Evolutionary conservation across 2,329 filamentous ascomycete genomes (phyloP), one percentile per base, ranked within the genome.

Genomic region (Pleomassaria siparia): DNA sequence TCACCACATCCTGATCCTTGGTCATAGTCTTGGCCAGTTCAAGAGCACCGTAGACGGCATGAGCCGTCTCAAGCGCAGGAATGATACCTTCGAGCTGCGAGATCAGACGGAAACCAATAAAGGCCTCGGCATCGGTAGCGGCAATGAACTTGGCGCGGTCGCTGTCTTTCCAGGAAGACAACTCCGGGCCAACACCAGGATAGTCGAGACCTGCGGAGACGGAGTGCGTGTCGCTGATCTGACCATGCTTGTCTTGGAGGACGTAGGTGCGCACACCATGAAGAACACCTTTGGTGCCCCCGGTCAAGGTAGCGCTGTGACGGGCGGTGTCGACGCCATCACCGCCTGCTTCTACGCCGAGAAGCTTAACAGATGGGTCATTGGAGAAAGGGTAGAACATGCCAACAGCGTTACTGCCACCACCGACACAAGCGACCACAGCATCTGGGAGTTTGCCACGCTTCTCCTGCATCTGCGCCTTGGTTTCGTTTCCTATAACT

Each of bases 341-440:
- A 52, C 94, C 94, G 30, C 90, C 94, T 11, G 94, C 94, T 76
- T 99, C 94, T 2, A 99, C 91, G 56, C 94, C 94, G 11, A 97
- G 79, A 3, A 96, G 81, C 74, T 91, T 91, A 51, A 99, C 94
- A 51, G 80, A 85, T 0, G 81, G 80, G 63, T 99, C 92, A 33
- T 90, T 84, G 54, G 87, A 81, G 76, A 99, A 99, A 43, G 94
- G 94, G 73, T 92, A 95, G 78, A 99, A 99, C 91, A 97, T 99
- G 75, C 94, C 94, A 3, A 88, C 86, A 2, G 94, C 94, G 69
- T 99, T 99, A 70, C 86, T 91, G 49, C 94, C 94, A 58, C 94
- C 94, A 46, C 94, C 94, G 11, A 99, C 94, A 65, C 94, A 99
- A 9, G 94, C 94, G 13, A 99, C 90, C 18, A 99, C 91, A 1